Evolutionary conservation across 441 rosid species (phyloP), one percentile per base, ranked within the genome.

Genomic region (Corymbia citriodora): DNA sequence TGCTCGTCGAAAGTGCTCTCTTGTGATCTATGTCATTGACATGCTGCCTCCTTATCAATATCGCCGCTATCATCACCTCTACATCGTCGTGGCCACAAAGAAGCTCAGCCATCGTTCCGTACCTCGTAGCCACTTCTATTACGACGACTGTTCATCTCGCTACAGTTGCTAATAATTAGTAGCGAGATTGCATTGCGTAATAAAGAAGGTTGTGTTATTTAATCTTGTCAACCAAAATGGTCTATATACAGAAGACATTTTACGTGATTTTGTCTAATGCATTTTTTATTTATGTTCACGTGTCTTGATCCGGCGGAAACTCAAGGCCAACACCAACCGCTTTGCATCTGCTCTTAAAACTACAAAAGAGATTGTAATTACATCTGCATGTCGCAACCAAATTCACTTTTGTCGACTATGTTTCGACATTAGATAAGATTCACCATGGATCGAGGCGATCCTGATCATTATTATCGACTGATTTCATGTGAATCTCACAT

Each of bases 391-490:
- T 40, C 48, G 15, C 16, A 23, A 21, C 9, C n/a, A 40, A 45
- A 79, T 79, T 79, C n/a, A 45, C 17, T 79, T 45, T 2, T 2
- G 4, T 21, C 0, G 1, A 45, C 9, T 12, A 10, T 0, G 1
- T 7, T 36, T 72, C 4, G 17, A 79, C 18, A 1, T 40, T 0
- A 23, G 0, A 74, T 12, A 40, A 40, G 52, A 40, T 74, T 9
- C 10, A 12, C 15, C 17, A 23, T 4, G 50, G 29, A 74, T 19
- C 10, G 23, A 40, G 52, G 3, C 16, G 1, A 74, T 40, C 29
- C 23, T 1, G 0, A 45, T 48, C 6, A 0, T 8, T 23, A 6
- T 36, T 40, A 21, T 10, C 2, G 1, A 19, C 4, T 7, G 9
- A 6, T 36, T 10, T 36, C 50, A 19, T 3, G 5, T 11, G 2